Evolutionary conservation across 148 eudicot species (phyloP).

Genomic region (Nyssa sinensis): DNA sequence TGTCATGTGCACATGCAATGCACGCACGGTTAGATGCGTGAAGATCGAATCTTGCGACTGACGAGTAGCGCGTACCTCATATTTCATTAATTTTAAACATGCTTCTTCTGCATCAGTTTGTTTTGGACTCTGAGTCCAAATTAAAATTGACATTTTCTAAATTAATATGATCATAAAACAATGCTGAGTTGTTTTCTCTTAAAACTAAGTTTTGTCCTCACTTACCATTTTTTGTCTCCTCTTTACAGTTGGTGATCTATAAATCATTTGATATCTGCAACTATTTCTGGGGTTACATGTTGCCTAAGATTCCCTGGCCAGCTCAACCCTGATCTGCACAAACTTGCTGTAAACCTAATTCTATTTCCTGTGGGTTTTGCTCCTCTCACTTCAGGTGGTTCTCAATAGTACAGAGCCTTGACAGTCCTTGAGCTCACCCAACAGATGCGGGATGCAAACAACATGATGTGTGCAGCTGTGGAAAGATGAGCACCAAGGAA

Average conservation of each 20-base stretch:
- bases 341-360: constrained; percentile 66
- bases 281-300: constrained; percentile 77
- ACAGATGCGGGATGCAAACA: constrained; percentile 87
- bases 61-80: no score
- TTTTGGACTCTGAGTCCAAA: no score
- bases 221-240: neutral
- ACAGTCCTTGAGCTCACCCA: constrained; percentile 75
- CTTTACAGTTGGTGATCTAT: constrained; percentile 57
- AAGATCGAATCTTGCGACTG: no score
- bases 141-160: no score
- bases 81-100: no score
- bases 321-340: constrained; percentile 68
- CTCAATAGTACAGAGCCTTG: constrained; percentile 58
- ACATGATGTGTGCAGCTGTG: constrained; percentile 97
- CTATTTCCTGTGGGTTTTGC: constrained; percentile 81
- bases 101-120: no score
- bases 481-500: constrained; percentile 91
- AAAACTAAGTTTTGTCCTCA: neutral
- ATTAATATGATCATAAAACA: no score
- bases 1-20: no score
- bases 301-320: constrained; percentile 72
- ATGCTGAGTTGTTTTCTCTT: no score
- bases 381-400: constrained; percentile 69
- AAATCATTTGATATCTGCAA: constrained; percentile 72
- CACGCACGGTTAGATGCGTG: no score